These are phyloP conservation scores for Wickerhamiella brachini DNA, from an alignment of 805 yeast species.

Conservation along the genomic window DNA sequence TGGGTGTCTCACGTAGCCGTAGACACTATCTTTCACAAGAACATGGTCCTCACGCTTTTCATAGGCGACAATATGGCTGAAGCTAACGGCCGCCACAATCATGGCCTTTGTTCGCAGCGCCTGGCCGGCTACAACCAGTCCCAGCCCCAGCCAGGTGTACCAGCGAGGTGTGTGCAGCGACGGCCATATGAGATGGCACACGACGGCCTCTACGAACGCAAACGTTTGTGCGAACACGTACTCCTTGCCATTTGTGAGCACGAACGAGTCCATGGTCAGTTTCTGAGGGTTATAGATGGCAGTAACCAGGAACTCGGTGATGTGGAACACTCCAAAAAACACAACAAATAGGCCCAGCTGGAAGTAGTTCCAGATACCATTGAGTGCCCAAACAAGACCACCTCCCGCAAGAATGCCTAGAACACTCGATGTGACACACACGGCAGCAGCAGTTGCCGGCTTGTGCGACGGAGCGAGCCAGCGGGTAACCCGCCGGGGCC, in stretches of 20 bases:
- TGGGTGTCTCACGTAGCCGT: conserved; percentile 63
- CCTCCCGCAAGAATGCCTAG: conserved; percentile 21
- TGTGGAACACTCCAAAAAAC: conserved; percentile 52
- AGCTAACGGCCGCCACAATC: conserved; percentile 77
- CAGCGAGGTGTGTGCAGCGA: conserved; percentile 1
- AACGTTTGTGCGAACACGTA: conserved; percentile 44
- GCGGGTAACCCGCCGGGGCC: neutral
- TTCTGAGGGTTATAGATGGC: conserved; percentile 56
- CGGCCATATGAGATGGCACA: conserved; percentile 29
- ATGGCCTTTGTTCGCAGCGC: conserved; percentile 57
- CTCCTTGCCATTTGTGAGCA: conserved; percentile 47
- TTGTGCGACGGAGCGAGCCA: conserved; percentile 5
- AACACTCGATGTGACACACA: conserved; percentile 19
- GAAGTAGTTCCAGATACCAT: conserved; percentile 7
- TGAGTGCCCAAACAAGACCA: conserved; percentile 7
- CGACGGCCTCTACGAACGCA: conserved; percentile 37
- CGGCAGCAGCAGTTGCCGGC: conserved; percentile 18
- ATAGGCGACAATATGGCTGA: conserved; percentile 64
- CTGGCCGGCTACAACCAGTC: conserved; percentile 48
- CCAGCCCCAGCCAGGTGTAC: conserved; percentile 33
- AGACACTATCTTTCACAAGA: conserved; percentile 64
- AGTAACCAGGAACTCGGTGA: conserved; percentile 69
- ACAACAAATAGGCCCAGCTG: conserved; percentile 37
- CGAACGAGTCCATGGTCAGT: conserved; percentile 56
- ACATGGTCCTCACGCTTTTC: conserved; percentile 40